A percentile compares a stretch with the other conserved stretches of the same genome.
Conservation (phyloP, 768 basidiomycete species). For the Suillus americanus region DNA sequence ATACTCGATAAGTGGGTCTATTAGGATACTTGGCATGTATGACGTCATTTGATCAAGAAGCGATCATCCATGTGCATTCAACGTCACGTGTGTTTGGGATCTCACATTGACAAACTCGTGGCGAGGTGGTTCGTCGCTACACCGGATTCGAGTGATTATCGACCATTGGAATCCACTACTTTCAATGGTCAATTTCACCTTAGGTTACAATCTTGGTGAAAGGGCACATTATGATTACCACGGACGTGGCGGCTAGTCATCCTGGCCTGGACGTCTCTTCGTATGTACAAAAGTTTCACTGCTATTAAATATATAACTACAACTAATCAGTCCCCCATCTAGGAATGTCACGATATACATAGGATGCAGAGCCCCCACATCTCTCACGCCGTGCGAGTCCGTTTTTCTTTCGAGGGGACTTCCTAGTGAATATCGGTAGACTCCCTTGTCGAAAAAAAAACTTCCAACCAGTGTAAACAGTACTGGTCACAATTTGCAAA, state of each 20-base stretch:
- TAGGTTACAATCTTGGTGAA: no score
- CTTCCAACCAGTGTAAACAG: background rate
- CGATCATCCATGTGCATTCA: background rate
- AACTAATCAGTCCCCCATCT: background rate
- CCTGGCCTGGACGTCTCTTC: background rate
- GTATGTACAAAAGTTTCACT: background rate
- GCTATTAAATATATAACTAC: background rate
- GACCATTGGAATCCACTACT: background rate
- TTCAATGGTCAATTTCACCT: no score
- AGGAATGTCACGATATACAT: background rate
- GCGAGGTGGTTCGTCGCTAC: background rate
- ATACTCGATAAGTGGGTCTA: no score
- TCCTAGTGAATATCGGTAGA: background rate
- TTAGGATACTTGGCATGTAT: background rate
- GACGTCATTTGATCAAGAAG: background rate
- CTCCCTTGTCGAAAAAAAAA: background rate
- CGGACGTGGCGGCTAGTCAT: no score
- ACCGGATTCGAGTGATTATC: constrained; percentile 1
- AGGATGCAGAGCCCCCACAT: background rate
- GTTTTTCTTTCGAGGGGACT: background rate
- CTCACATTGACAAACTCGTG: constrained; percentile 3
- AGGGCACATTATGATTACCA: no score
- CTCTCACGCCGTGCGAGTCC: background rate
- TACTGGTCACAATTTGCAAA: background rate
- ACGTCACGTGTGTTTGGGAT: background rate